Evolutionary conservation across 148 eudicot species (phyloP), one percentile per base, ranked within the genome.

Genomic region (Tetragonia tetragonoides): DNA sequence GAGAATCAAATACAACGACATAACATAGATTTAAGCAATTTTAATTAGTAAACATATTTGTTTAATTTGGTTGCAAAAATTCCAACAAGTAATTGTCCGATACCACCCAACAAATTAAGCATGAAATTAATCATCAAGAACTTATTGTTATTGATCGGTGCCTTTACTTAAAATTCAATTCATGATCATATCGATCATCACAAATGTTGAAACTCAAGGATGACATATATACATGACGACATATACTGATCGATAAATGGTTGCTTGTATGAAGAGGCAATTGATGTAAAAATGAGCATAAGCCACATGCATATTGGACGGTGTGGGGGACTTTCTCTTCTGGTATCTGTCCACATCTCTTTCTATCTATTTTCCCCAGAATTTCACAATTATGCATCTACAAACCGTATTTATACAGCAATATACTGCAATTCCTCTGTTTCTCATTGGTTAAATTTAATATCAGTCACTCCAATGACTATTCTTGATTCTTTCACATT

Each of bases 331-430:
- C 72, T 69, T 44, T 28, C 72, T 8, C 41, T 24, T 70, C 74
- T 70, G 74, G 74, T 70, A 68, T 67, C 38, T 78, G 91, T 70
- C 74, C 59, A 49, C 74, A 70, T 70, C 74, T 24, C 9, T 70
- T 39, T 70, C 60, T 51, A n/a, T 49, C 60, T 12, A n/a, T n/a
- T n/a, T n/a, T n/a, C n/a, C n/a, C 47, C 23, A 21, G 18, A 47
- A 44, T 46, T 9, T 42, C 59, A 59, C 59, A 51, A 20, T 60
- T 46, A 51, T 49, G 57, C 39, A 67, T 68, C 51, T 18, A 68
- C 71, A 11, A 18, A 68, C 71, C n/a, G 39, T 68, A n/a, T n/a
- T n/a, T n/a, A n/a, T n/a, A n/a, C n/a, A n/a, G n/a, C n/a, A n/a
- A n/a, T 5, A 21, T 18, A 68, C 18, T 20, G 15, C 49, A 68